Evolutionary conservation across 345 rosid species (phyloP).

Genomic region (Gossypium ekmanianum): DNA sequence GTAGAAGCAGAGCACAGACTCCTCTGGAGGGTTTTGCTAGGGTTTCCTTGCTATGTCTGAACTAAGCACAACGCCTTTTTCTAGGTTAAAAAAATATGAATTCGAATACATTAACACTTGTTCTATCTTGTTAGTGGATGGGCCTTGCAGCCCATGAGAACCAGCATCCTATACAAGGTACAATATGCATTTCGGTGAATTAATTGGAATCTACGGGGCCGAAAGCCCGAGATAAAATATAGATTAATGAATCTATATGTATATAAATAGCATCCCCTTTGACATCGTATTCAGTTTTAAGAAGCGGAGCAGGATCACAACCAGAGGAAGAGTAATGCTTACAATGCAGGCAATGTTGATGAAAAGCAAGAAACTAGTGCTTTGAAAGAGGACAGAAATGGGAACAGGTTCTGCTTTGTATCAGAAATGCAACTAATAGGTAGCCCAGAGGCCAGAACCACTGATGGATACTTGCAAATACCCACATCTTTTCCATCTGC

Average conservation of each 20-base stretch:
- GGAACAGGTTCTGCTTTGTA: too few relatives aligned
- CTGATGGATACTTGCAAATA: too few relatives aligned
- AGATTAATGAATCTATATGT: too few relatives aligned
- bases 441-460: too few relatives aligned
- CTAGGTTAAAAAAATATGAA: not conserved
- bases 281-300: too few relatives aligned
- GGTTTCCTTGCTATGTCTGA: not conserved
- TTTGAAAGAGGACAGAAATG: not conserved
- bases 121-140: not conserved
- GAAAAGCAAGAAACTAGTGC: not conserved
- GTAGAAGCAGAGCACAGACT: not conserved
- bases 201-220: not conserved
- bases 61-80: not conserved
- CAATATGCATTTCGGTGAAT: not conserved
- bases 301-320: too few relatives aligned
- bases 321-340: too few relatives aligned
- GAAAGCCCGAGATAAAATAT: not conserved
- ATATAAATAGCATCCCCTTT: too few relatives aligned
- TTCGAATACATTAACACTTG: not conserved
- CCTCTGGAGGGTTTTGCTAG: slow-evolving; percentile 9
- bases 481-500: too few relatives aligned
- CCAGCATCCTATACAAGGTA: not conserved
- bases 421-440: too few relatives aligned
- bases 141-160: not conserved
- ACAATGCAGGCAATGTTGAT: too few relatives aligned